These are phyloP conservation scores for Suillus variegatus DNA, from an alignment of 768 basidiomycete species.

Conservation along the genomic window DNA sequence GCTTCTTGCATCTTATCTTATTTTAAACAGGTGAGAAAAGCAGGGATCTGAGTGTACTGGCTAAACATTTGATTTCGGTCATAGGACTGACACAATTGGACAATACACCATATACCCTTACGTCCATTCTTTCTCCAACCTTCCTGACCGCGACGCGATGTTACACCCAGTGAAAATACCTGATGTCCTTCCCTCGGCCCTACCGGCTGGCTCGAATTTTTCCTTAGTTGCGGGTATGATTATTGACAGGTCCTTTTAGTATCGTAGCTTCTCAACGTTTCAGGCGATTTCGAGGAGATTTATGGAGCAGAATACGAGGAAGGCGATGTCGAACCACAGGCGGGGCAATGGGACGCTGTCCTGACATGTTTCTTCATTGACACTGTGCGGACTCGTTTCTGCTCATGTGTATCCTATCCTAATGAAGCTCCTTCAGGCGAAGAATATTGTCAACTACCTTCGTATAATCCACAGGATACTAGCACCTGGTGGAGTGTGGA, in stretches of 20 bases:
- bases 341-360: constrained; percentile 84
- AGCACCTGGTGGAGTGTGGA: constrained; percentile 86
- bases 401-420: not conserved
- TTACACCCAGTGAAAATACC: constrained; percentile 74
- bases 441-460: constrained; percentile 90
- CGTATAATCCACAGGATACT: constrained; percentile 84
- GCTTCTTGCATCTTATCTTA: constrained; percentile 86
- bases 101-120: constrained; percentile 85
- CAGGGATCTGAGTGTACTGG: not conserved
- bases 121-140: constrained; percentile 90
- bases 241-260: not conserved
- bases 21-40: constrained; percentile 73
- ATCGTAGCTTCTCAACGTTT: constrained; percentile 11
- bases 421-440: constrained; percentile 52
- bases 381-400: constrained; percentile 54
- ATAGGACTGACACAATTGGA: constrained; percentile 63
- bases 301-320: constrained; percentile 60
- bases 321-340: constrained; percentile 61
- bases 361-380: constrained; percentile 98
- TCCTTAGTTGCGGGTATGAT: constrained; percentile 81
- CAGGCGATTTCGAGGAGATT: constrained; percentile 92
- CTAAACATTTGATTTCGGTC: not conserved
- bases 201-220: constrained; percentile 68
- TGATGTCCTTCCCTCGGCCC: constrained; percentile 76
- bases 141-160: constrained; percentile 56